phyloP scores from a whole-genome alignment of 371 early-diverging fungal species.

The Mucor velutinosus region DNA sequence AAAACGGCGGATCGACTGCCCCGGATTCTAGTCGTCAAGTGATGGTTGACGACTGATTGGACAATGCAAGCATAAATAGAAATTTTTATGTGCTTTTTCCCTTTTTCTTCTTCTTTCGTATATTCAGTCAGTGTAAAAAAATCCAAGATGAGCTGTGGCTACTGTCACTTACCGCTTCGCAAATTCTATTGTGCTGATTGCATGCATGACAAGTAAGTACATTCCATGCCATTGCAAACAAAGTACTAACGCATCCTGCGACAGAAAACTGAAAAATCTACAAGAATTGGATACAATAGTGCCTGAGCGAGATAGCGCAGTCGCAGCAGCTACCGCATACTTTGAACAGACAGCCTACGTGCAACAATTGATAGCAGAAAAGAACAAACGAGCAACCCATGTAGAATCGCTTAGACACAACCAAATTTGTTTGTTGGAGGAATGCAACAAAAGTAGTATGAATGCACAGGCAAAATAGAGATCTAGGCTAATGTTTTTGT shows the following conservation, averaged over 20 bases:
- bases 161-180: slow-evolving; percentile 45
- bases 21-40: neutral
- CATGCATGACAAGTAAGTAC: slow-evolving; percentile 43
- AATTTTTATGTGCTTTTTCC: neutral
- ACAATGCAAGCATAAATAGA: neutral
- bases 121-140: neutral
- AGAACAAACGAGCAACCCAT: slow-evolving; percentile 36
- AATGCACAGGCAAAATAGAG: neutral
- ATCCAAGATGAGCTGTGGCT: slow-evolving; percentile 39
- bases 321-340: slow-evolving; percentile 41
- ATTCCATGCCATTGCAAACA: too few relatives aligned
- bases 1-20: too few relatives aligned
- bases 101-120: neutral
- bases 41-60: neutral
- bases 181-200: slow-evolving; percentile 45
- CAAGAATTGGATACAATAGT: slow-evolving; percentile 32
- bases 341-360: slow-evolving; percentile 37
- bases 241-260: neutral
- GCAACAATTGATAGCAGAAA: slow-evolving; percentile 46
- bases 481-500: neutral
- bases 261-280: slow-evolving; percentile 48
- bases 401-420: slow-evolving; percentile 34
- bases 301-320: slow-evolving; percentile 43
- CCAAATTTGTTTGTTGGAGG: slow-evolving; percentile 22
- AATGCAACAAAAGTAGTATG: slow-evolving; percentile 20